These are phyloP conservation scores for Besnoitia besnoiti DNA, from an alignment of 169 alveolate genomes.

Conservation along the genomic window DNA sequence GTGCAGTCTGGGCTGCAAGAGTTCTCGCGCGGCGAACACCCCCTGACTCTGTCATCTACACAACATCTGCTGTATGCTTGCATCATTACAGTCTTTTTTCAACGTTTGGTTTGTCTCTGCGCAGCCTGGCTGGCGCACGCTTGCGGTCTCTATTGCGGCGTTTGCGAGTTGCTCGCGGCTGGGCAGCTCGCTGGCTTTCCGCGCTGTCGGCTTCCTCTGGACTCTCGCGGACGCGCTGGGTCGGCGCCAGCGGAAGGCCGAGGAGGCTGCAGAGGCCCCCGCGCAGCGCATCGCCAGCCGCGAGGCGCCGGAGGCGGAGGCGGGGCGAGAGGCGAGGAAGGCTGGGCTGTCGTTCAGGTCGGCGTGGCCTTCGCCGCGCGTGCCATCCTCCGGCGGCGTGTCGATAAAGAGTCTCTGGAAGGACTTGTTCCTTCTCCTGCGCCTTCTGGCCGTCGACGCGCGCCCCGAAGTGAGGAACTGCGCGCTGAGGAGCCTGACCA, in stretches of 20 bases:
- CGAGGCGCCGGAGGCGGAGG: neutral
- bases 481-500: conserved; percentile 36
- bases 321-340: neutral
- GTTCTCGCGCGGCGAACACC: no score
- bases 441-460: neutral
- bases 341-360: neutral
- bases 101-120: neutral
- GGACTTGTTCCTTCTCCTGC: neutral
- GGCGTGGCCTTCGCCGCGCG: neutral
- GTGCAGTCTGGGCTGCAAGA: no score
- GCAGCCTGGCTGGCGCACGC: conserved; percentile 13
- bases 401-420: neutral
- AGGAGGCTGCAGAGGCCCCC: neutral
- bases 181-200: conserved; percentile 27
- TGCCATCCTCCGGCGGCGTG: neutral
- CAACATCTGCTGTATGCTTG: no score
- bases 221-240: conserved; percentile 29
- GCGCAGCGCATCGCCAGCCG: neutral
- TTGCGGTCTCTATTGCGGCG: neutral
- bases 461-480: conserved; percentile 48
- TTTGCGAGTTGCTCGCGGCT: neutral
- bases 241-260: neutral
- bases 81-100: neutral
- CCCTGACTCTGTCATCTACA: no score
- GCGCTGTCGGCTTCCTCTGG: conserved; percentile 50